Evolutionary conservation across 1,284 basidiomycete species (phyloP).

Genomic region (Kalmanozyma brasiliensis): DNA sequence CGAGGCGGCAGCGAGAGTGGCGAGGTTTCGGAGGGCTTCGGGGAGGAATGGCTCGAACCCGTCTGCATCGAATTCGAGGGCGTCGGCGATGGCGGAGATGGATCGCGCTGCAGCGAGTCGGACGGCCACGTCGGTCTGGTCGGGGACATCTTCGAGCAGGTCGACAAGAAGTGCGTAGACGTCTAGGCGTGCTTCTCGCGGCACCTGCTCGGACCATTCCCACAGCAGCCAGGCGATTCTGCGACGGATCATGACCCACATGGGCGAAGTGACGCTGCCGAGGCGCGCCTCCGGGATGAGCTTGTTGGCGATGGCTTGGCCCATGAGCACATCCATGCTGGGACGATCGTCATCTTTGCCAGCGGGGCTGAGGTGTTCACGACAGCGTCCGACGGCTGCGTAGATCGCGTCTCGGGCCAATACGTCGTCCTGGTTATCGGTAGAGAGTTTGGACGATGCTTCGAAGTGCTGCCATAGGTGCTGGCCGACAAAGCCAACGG

Average conservation of each 20-base stretch:
- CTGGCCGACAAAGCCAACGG: constrained; percentile 49
- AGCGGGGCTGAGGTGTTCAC: constrained; percentile 47
- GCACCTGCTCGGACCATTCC: constrained; percentile 64
- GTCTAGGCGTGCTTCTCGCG: constrained; percentile 26
- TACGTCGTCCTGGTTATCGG: constrained; percentile 44
- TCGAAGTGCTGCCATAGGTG: constrained; percentile 58
- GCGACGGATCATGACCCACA: constrained; percentile 61
- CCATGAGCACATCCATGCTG: constrained; percentile 39
- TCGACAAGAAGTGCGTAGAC: constrained; percentile 60
- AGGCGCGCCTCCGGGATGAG: constrained; percentile 58
- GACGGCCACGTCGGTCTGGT: constrained; percentile 60
- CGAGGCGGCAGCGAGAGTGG: constrained; percentile 48
- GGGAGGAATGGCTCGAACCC: constrained; percentile 59
- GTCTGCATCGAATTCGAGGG: constrained; percentile 64
- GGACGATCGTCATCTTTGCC: constrained; percentile 46
- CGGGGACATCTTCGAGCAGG: constrained; percentile 47
- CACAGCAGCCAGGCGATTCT: constrained; percentile 61
- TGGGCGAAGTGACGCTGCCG: constrained; percentile 22
- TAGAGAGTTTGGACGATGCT: constrained; percentile 22
- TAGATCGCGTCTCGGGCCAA: constrained; percentile 64
- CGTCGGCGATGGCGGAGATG: constrained; percentile 59
- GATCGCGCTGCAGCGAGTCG: constrained; percentile 61
- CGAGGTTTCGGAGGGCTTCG: constrained; percentile 53
- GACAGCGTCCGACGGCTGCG: constrained; percentile 56
- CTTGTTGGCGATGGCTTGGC: constrained; percentile 47